Conservation (phyloP, 768 basidiomycete species). For the Collybia nuda region DNA sequence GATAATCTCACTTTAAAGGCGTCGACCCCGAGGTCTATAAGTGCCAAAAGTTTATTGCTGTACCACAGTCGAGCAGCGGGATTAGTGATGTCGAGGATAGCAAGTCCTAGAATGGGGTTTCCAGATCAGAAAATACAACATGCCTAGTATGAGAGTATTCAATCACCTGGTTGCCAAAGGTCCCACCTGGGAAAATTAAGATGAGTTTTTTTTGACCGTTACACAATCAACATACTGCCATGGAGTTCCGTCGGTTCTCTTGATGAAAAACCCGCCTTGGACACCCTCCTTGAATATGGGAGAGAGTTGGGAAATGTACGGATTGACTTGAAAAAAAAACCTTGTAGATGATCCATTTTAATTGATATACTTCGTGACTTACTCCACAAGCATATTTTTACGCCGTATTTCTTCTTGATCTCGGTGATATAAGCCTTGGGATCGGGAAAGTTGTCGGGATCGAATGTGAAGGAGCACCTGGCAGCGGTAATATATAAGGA, state of each 20-base stretch:
- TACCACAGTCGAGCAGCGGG: conserved; percentile 60
- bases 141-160: neutral
- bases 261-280: conserved; percentile 69
- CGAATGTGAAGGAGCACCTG: conserved; percentile 76
- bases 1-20: conserved; percentile 49
- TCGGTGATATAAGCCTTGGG: conserved; percentile 61
- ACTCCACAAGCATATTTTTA: conserved; percentile 78
- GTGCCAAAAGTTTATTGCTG: conserved; percentile 40
- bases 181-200: conserved; percentile 42
- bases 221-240: conserved; percentile 55
- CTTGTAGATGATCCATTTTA: neutral
- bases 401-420: conserved; percentile 60
- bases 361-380: conserved; percentile 13
- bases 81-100: conserved; percentile 62
- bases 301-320: conserved; percentile 69
- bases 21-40: conserved; percentile 57
- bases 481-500: conserved; percentile 17
- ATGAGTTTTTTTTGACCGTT: conserved; percentile 5
- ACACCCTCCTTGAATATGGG: conserved; percentile 70
- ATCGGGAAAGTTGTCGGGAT: conserved; percentile 75
- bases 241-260: conserved; percentile 62
- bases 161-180: conserved; percentile 61
- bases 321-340: conserved; percentile 61
- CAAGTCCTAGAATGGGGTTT: conserved; percentile 30
- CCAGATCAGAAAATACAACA: too few relatives aligned